These are phyloP conservation scores for Pisolithus marmoratus DNA, from an alignment of 768 basidiomycete species.

Conservation along the genomic window DNA sequence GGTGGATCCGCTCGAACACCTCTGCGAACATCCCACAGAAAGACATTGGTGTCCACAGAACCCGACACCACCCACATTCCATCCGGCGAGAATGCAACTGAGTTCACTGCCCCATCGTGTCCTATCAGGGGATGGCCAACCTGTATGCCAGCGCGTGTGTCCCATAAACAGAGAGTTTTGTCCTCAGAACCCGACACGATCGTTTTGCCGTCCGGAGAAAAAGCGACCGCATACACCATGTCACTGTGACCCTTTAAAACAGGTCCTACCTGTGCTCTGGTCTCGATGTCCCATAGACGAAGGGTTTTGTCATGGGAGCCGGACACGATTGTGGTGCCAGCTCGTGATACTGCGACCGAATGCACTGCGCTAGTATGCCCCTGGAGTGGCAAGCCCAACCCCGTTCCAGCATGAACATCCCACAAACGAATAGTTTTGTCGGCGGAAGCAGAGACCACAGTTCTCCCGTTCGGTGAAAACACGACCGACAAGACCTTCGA, in stretches of 20 bases:
- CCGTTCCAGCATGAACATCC: neutral
- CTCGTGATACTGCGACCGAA: neutral
- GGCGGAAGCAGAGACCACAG: slow-evolving; percentile 13
- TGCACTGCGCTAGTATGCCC: neutral
- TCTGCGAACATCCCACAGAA: neutral
- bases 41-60: neutral
- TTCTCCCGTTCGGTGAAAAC: slow-evolving; percentile 9
- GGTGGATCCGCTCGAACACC: neutral
- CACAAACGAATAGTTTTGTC: slow-evolving; percentile 13
- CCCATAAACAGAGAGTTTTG: neutral
- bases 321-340: neutral
- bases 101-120: neutral
- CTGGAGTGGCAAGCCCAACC: neutral
- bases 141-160: neutral
- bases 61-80: neutral
- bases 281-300: neutral
- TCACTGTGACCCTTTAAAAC: neutral
- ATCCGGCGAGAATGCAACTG: neutral
- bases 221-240: neutral
- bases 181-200: slow-evolving; percentile 1
- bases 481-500: neutral
- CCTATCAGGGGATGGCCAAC: neutral
- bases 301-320: neutral
- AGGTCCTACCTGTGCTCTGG: neutral
- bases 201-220: neutral